Base-by-base conservation (phyloP, 768 basidiomycete species). In the Termitomyces bulborhizus region DNA sequence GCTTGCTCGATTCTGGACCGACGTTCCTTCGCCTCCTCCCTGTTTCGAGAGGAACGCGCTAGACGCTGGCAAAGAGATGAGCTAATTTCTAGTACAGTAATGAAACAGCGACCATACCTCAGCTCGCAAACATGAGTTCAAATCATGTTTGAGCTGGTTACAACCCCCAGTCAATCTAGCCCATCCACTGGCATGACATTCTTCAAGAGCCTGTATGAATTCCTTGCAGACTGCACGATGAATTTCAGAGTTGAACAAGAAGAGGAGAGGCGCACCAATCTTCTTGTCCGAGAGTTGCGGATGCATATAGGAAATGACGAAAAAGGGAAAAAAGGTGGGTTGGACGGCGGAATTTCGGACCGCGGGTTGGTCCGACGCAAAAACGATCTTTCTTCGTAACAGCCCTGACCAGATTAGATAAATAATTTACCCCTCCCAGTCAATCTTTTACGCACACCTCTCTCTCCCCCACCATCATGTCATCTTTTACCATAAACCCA, bases 141-240 rank as follows among this genome's bases (percentile, higher is more conserved):
- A 72, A 44, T 81, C 78, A 53, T 81, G 73, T 70, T 91, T 91
- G 50, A 78, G 75, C 55, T 64, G 71, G 63, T 91, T 91, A 66
- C 89, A 91, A 16, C 76, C 79, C 21, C 88, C 89, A 1, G 83
- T 79, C 57, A 86, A 76, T 58, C 82, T 81, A 26, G 77, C 76
- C 85, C 85, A 88, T 21, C 67, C 74, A 62, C 73, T 79, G 18
- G 72, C 65, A 63, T 91, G 89, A 64, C 89, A 91, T 46, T 77
- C 71, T 48, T 90, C 80, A 26, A 91, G 81, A 2, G 89, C 89
- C 60, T 89, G 72, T 53, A 91, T 88, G 64, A 91, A 85, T 16
- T 89, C 87, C 63, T 75, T 80, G 74, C 89, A 91, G 37, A 75
- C 89, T 90, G 53, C 26, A 39, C 56, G 15, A 45, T 57, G 46